Evolutionary conservation across 2,329 filamentous ascomycete species (phyloP).

Genomic region (Coleophoma cylindrospora): DNA sequence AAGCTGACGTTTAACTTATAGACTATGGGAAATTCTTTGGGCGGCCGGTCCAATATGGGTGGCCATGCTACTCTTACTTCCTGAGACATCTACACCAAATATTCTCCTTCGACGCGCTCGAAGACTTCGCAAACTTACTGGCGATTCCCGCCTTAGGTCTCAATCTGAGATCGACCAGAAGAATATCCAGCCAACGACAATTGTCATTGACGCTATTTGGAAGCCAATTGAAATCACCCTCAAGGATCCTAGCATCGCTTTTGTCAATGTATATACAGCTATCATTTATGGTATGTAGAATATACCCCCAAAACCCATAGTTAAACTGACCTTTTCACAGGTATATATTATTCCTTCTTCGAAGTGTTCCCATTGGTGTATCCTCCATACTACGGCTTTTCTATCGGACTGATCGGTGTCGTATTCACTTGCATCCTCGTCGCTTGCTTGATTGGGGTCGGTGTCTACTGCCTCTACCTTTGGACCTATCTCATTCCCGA

Average conservation of each 20-base stretch:
- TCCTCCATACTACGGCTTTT: conserved; percentile 53
- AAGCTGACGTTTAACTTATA: background rate
- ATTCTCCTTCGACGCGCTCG: conserved; percentile 57
- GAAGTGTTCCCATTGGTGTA: conserved; percentile 65
- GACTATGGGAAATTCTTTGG: conserved; percentile 55
- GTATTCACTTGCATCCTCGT: conserved; percentile 57
- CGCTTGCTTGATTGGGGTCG: conserved; percentile 47
- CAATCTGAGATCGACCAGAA: conserved; percentile 60
- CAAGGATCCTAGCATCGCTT: conserved; percentile 57
- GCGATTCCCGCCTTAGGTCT: conserved; percentile 48
- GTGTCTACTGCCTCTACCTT: conserved; percentile 45
- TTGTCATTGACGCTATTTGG: conserved; percentile 51
- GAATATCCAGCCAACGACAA: conserved; percentile 40
- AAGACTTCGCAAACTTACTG: conserved; percentile 57
- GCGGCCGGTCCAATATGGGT: conserved; percentile 52
- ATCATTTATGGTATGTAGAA: conserved; percentile 46
- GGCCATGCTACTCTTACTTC: conserved; percentile 57
- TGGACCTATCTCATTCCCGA: conserved; percentile 46
- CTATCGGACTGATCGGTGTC: conserved; percentile 50
- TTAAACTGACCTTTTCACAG: background rate
- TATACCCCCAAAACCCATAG: background rate
- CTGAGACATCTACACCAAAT: conserved; percentile 55
- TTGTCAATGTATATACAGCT: conserved; percentile 56
- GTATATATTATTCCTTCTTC: conserved; percentile 58
- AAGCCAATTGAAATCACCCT: conserved; percentile 56